Conservation (phyloP, 2,329 filamentous ascomycete genomes). For the Diaporthe caulivora region DNA sequence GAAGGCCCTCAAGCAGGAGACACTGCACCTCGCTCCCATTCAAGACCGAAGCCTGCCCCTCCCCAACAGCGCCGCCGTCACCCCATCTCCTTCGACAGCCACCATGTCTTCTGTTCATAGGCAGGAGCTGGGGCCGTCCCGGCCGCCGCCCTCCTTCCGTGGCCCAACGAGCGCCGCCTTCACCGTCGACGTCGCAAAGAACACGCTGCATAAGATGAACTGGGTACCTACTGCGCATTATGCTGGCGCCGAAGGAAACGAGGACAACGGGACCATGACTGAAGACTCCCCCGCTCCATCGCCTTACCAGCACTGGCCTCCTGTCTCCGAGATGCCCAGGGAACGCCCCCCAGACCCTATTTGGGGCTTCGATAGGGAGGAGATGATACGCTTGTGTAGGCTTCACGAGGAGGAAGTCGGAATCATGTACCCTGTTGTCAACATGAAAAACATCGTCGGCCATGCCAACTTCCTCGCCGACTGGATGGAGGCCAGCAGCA, state of each 20-base stretch:
- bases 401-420: constrained; percentile 92
- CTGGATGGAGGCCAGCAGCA: constrained; percentile 73
- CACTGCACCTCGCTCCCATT: constrained; percentile 57
- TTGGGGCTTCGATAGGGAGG: constrained; percentile 81
- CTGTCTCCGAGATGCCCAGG: constrained; percentile 32
- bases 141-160: constrained; percentile 74
- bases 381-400: constrained; percentile 82
- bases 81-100: constrained; percentile 57
- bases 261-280: constrained; percentile 67
- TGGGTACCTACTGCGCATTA: constrained; percentile 66
- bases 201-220: constrained; percentile 84
- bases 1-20: constrained; percentile 72
- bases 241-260: constrained; percentile 69
- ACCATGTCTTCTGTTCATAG: constrained; percentile 58
- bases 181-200: constrained; percentile 88
- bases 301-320: constrained; percentile 47
- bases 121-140: constrained; percentile 62
- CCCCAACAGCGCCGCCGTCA: constrained; percentile 50
- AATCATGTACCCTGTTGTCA: constrained; percentile 89
- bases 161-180: constrained; percentile 89
- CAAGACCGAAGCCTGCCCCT: constrained; percentile 56
- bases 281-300: constrained; percentile 50
- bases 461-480: constrained; percentile 78
- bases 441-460: constrained; percentile 77
- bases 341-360: constrained; percentile 74